Evolutionary conservation across 2,329 filamentous ascomycete genomes (phyloP).

Genomic region (Pezicula radicicola): DNA sequence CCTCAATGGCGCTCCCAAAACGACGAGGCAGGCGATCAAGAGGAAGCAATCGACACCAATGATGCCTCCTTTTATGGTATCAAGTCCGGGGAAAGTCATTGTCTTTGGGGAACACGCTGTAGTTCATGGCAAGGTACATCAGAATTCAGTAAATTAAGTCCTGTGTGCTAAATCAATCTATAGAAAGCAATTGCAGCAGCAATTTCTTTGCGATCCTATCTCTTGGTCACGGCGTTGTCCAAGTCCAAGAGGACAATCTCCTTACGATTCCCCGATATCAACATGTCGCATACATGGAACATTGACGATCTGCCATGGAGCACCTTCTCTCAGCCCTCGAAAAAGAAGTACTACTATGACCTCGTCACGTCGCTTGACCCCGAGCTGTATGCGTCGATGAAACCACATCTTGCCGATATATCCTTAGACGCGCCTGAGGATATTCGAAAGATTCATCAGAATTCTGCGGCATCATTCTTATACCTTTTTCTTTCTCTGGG

Average conservation of each 20-base stretch:
- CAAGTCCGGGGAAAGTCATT: conserved; percentile 96
- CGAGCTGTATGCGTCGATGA: conserved; percentile 76
- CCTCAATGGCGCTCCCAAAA: conserved; percentile 19
- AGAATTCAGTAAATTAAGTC: neutral
- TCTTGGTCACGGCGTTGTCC: conserved; percentile 90
- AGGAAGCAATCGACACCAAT: conserved; percentile 62
- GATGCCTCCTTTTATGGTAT: conserved; percentile 95
- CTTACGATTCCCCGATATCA: conserved; percentile 87
- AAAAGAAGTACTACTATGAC: conserved; percentile 96
- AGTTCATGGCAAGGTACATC: conserved; percentile 84
- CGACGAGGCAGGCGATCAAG: conserved; percentile 17
- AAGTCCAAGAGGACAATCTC: conserved; percentile 88
- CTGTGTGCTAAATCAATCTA: conserved; percentile 5
- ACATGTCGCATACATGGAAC: conserved; percentile 87
- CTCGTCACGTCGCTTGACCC: conserved; percentile 79
- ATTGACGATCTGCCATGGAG: conserved; percentile 90
- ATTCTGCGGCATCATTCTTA: conserved; percentile 80
- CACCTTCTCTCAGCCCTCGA: conserved; percentile 72
- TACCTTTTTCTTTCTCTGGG: conserved; percentile 91
- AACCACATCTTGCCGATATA: conserved; percentile 73
- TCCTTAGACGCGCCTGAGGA: conserved; percentile 65
- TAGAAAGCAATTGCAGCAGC: conserved; percentile 90
- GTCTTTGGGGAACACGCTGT: conserved; percentile 97
- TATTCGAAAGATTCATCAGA: conserved; percentile 78
- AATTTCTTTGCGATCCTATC: conserved; percentile 92